Percentiles rank a stretch among this genome's conserved stretches.
phyloP scores from a whole-genome alignment of 129 eudicot genomes.

The Logfia minima region DNA sequence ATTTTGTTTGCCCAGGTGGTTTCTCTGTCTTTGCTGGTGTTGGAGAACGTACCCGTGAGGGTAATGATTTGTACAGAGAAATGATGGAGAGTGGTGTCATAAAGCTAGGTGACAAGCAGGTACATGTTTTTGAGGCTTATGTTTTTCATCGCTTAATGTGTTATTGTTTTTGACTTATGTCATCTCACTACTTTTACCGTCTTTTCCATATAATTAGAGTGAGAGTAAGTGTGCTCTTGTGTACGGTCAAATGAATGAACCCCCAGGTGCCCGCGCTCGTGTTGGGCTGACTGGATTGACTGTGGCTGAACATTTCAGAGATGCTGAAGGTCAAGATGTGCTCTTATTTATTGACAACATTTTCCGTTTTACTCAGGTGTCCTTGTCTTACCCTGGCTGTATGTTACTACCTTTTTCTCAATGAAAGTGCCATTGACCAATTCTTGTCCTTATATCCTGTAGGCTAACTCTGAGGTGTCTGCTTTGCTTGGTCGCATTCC shows the following conservation, averaged over 20 bases:
- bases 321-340: slow-evolving; percentile 99
- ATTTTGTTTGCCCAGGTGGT: slow-evolving; percentile 51
- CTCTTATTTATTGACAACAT: slow-evolving; percentile 93
- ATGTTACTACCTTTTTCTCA: not conserved
- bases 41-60: slow-evolving; percentile 56
- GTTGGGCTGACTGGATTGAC: slow-evolving; percentile 50
- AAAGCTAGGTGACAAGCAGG: slow-evolving; percentile 98
- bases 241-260: slow-evolving; percentile 55
- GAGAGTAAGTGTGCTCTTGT: slow-evolving; percentile 99
- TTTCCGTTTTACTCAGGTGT: slow-evolving; percentile 52
- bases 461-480: slow-evolving; percentile 55
- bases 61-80: slow-evolving; percentile 51
- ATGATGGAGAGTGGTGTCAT: slow-evolving; percentile 92
- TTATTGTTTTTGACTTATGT: not conserved
- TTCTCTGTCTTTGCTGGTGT: slow-evolving; percentile 58
- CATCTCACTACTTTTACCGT: not conserved
- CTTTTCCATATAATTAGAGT: slow-evolving; percentile 35
- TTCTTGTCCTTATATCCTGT: not conserved
- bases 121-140: not conserved
- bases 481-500: slow-evolving; percentile 54
- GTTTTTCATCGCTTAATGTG: not conserved
- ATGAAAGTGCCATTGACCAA: not conserved
- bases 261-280: slow-evolving; percentile 59
- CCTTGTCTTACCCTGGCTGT: not conserved
- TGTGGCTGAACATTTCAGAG: slow-evolving; percentile 97